Base-by-base conservation (phyloP, 192 early-diverging fungal genomes). In the Linnemannia exigua region DNA sequence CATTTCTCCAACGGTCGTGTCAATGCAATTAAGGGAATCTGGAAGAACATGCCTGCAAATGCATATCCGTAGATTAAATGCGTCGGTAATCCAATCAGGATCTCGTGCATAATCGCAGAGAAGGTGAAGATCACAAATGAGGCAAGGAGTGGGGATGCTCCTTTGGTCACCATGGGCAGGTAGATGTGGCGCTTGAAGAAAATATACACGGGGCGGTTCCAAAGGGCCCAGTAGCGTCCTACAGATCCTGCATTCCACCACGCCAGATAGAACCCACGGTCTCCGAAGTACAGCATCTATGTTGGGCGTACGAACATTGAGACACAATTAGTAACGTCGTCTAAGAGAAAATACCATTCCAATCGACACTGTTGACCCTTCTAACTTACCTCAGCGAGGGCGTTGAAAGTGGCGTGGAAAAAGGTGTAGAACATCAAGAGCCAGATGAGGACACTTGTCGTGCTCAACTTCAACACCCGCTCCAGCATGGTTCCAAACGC, bases 161-260 rank as follows among this genome's bases (percentile, higher is more conserved):
- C 95, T 46, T 90, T 80, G 51, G 91, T 94, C 44, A 96, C 87
- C 77, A 95, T 88, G 25, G 97, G 97, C n/a, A 97, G 72, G 88
- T 96, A 97, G 25, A 98, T 91, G 87, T 98, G 97, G 4, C 97
- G 93, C 87, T 98, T 98, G 89, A 95, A 94, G 82, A 93, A 95
- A 66, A 91, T 92, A 89, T 96, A 95, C 47, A 98, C 96, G 6
- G 97, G 97, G 68, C 92, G 90, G 91, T 98, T 98, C 97, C 97
- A 98, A 37, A 96, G 89, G 37, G 95, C 89, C 97, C 97, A 97
- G 88, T 98, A 98, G 71, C 92, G 91, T 38, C 90, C 93, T 51
- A 97, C 87, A 37, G 93, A 95, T 28, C 91, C 91, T 2, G 93
- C 92, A 89, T 98, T 98, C 97, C 97, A 98, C 97, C 97, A 97